Evolutionary conservation across 768 basidiomycete species (phyloP), one percentile per base, ranked within the genome.

Genomic region (Scleroderma citrinum): DNA sequence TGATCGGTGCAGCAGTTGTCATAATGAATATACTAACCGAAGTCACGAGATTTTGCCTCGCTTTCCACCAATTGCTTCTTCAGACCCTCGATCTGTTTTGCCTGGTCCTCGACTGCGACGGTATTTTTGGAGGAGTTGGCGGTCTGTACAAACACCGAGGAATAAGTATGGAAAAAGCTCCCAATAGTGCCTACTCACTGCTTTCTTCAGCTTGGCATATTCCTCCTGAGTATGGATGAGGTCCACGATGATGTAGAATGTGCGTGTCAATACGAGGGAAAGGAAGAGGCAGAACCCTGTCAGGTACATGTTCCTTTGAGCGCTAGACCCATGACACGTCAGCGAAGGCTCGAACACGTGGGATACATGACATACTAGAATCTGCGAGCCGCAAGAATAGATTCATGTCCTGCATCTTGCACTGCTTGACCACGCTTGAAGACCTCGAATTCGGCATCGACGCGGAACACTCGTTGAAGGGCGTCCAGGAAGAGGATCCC

Each of bases 221-320:
- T 91, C 82, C 57, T 94, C 93, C 67, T 95, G 91, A 1, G 84
- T 80, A 56, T 90, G 83, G 54, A 97, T 85, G 56, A 96, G 83
- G 64, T 97, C 92, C 60, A 93, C 82, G 40, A 88, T 80, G 65
- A 98, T 88, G 65, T 85, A 85, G 73, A 97, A 97, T 3, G 87
- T 89, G 59, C 94, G 85, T 2, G 93, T 87, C 56, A 97, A 82
- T 57, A 96, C 85, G 49, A 98, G 83, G 8, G 95, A 96, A 19
- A 99, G 83, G 83, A 97, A 96, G 40, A 99, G 77, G 51, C 87
- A 91, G 67, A 92, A 93, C 0, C 90, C 90, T 7, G 93, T 94
- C 14, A 97, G 78, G 65, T 97, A 97, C 50, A 85, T 83, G 64
- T 95, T 96, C 48, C 92, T 78, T 64, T 94, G 91, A 2, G 91